These are phyloP conservation scores for Apiospora koreana DNA, from an alignment of 2,329 filamentous ascomycete species.

Conservation along the genomic window DNA sequence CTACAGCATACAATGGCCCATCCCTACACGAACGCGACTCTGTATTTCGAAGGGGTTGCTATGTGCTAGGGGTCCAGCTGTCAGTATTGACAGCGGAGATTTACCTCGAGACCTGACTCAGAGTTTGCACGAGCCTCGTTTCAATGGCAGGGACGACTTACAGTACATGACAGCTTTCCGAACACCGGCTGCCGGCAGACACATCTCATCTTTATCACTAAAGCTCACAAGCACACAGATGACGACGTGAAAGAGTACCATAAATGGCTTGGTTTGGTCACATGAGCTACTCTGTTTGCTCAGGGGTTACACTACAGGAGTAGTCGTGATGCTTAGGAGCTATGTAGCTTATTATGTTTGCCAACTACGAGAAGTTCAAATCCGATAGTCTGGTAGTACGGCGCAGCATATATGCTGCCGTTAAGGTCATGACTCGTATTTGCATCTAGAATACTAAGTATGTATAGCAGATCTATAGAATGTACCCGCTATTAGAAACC, in stretches of 20 bases:
- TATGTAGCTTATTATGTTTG: not conserved
- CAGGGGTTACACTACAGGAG: not conserved
- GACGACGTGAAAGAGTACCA: not conserved
- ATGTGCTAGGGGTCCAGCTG: not conserved
- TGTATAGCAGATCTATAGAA: not conserved
- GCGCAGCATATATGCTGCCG: not conserved
- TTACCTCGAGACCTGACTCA: not conserved
- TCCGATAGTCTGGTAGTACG: not conserved
- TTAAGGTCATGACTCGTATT: not conserved
- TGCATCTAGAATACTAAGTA: not conserved
- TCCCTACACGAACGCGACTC: not conserved
- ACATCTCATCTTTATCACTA: not conserved
- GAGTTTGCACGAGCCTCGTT: not conserved
- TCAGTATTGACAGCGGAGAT: not conserved
- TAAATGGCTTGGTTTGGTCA: not conserved
- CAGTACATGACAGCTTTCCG: not conserved
- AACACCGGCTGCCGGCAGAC: not conserved
- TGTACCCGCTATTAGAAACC: not conserved
- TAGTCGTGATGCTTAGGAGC: not conserved
- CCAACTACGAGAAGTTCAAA: not conserved
- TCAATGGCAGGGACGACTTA: not conserved
- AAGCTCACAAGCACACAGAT: not conserved
- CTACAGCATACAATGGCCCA: not conserved
- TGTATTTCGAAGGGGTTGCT: not conserved
- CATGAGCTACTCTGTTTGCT: not conserved